Evolutionary conservation across 306 rosid genomes (phyloP), one percentile per base, ranked within the genome.

Genomic region (Sphenostylis stenocarpa): DNA sequence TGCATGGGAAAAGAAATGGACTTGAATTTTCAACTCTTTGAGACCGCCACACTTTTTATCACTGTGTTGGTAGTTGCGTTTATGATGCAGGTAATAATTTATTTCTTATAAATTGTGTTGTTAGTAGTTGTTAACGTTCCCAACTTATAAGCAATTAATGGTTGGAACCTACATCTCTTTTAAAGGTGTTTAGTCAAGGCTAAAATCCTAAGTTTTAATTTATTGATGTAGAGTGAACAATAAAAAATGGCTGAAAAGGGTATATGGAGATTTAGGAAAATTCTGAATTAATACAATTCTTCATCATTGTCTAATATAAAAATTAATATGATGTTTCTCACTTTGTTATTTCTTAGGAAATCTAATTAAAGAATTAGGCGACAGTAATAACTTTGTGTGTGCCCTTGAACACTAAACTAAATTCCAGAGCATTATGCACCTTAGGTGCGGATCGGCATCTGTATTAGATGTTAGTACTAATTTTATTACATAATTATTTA

Each of bases 41-140:
- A 93, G 91, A 93, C 98, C 15, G 96, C 98, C 63, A 87, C 97
- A 44, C 96, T 93, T 29, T 93, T 93, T 72, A 91, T 93, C 76
- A 88, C 98, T 0, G 98, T 93, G 83, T 78, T 93, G 65, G 98
- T 93, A 20, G 98, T 93, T 75, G 97, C 98, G 39, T 93, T 93
- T 84, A 87, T 93, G 97, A 85, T 93, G 85, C 98, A 93, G 97
- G 98, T 93, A 72, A 75, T 82, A 62, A 56, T 61, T 57, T 60
- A 69, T 65, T 48, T 12, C 36, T 41, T 53, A 16, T 33, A 21
- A 62, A 3, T 68, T 85, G 44, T 74, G 34, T 14, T n/a, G 58
- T 49, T 17, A 64, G 48, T 1, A 16, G 48, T 76, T 80, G 24
- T 58, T 51, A 55, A 53, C 29, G 45, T 57, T 20, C 51, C 65